These are phyloP conservation scores for Boletus tomentosulus DNA, from an alignment of 768 basidiomycete species.

Conservation along the genomic window DNA sequence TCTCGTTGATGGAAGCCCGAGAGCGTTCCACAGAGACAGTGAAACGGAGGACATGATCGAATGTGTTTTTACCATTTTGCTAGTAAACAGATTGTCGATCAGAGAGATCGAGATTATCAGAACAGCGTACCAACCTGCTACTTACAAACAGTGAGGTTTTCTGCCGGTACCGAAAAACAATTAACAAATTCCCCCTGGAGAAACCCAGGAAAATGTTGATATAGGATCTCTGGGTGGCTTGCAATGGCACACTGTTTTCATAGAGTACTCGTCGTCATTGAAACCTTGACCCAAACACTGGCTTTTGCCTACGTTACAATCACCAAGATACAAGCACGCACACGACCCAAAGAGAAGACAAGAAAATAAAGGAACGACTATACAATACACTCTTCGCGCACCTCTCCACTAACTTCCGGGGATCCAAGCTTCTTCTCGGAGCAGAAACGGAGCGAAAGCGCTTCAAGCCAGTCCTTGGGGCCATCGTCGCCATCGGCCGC, in stretches of 20 bases:
- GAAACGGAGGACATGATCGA: too few relatives aligned
- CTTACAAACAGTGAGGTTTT: too few relatives aligned
- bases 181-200: too few relatives aligned
- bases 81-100: too few relatives aligned
- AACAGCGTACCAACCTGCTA: too few relatives aligned
- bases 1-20: too few relatives aligned
- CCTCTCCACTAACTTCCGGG: neutral
- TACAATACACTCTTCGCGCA: neutral
- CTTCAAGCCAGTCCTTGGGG: slow-evolving; percentile 17
- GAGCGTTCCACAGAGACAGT: too few relatives aligned
- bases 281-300: neutral
- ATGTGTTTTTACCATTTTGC: too few relatives aligned
- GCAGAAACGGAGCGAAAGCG: slow-evolving; percentile 12
- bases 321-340: neutral
- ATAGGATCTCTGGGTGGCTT: neutral
- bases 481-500: slow-evolving; percentile 3
- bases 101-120: too few relatives aligned
- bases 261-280: neutral
- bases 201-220: too few relatives aligned
- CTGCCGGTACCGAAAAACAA: too few relatives aligned
- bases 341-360: neutral
- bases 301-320: neutral
- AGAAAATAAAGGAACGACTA: neutral
- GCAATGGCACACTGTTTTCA: neutral
- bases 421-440: neutral